A percentile compares a stretch with the other conserved stretches of the same genome.
Conservation (phyloP, 2,329 filamentous ascomycete species). For the Nigrospora oryzae region DNA sequence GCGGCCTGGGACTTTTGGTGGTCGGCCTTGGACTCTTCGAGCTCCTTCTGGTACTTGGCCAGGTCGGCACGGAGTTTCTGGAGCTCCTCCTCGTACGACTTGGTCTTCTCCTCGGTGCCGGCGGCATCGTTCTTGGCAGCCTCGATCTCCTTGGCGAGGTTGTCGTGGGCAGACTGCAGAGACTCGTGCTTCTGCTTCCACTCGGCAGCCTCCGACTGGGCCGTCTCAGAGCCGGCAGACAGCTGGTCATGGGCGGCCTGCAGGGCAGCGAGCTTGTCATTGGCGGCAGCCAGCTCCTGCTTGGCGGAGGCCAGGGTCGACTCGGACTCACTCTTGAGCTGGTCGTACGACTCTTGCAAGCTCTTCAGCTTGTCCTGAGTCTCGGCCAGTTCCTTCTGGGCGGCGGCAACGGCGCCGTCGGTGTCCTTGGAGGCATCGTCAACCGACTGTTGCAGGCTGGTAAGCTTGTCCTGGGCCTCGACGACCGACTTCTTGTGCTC, state of each 20-base stretch:
- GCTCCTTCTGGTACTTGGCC: constrained; percentile 13
- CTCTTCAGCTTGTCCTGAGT: constrained; percentile 24
- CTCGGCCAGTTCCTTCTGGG: constrained; percentile 24
- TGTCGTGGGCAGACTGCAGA: constrained; percentile 9
- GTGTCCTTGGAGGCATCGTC: neutral
- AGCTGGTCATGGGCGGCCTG: constrained; percentile 16
- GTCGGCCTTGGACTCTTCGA: constrained; percentile 13
- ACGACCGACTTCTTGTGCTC: constrained; percentile 1
- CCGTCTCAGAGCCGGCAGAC: constrained; percentile 3
- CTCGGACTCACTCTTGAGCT: constrained; percentile 23
- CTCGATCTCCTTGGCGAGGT: constrained; percentile 10
- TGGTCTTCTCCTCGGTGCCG: constrained; percentile 11
- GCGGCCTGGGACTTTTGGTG: constrained; percentile 12
- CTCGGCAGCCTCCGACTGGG: constrained; percentile 12
- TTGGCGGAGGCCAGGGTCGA: constrained; percentile 22
- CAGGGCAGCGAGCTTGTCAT: constrained; percentile 21
- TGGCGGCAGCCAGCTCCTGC: constrained; percentile 23
- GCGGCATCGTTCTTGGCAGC: constrained; percentile 12
- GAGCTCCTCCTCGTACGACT: constrained; percentile 11
- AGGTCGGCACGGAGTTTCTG: constrained; percentile 18
- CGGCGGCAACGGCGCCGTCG: constrained; percentile 2
- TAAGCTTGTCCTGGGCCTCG: neutral
- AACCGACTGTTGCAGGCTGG: neutral
- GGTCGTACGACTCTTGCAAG: constrained; percentile 13
- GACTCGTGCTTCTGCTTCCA: constrained; percentile 11